Base-by-base conservation (phyloP, 2,329 filamentous ascomycete species). In the Cladosporium oxysporum region DNA sequence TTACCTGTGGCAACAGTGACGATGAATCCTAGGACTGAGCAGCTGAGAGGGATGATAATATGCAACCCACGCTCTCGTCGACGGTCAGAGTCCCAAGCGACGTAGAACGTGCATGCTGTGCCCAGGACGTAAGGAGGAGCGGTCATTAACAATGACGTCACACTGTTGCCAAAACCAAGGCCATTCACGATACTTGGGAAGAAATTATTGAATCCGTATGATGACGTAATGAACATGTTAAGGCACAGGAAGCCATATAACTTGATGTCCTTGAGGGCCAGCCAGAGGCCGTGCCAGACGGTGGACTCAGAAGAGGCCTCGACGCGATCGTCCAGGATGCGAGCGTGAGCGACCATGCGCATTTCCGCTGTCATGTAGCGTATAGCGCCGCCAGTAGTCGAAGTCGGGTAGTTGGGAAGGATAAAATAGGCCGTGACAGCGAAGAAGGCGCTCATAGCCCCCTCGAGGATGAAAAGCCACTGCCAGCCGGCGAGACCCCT, bases 381-480 rank as follows among this genome's bases (percentile, higher is more conserved):
- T 81, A 3, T 81, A 71, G 0, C 77, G 76, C 0, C 87, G 71
- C 84, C 85, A 5, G 72, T 70, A 65, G 73, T 74, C 37, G 67
- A 58, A 33, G 29, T 33, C 1, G 90, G 90, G 68, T 90, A 90
- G 73, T 91, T 86, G 0, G 89, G 89, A 18, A 92, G 79, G 31
- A 91, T 77, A 70, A 86, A 87, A 73, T 83, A 83, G 2, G 87
- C 82, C 0, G 75, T 71, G 6, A 87, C 73, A 14, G 89, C 88
- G 35, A 91, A 81, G 12, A 80, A 79, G 31, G 91, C 79, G 1
- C 89, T 91, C 52, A 64, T 58, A 28, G 52, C 62, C 12, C 62
- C 62, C 29, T 64, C 52, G 10, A 64, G 50, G 12, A 64, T 64
- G 50, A 64, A 64, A 21, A 64, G 62, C 62, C 62, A 64, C n/a